Base-by-base conservation (phyloP, 2,329 filamentous ascomycete genomes). In the Colletotrichum sp. region DNA sequence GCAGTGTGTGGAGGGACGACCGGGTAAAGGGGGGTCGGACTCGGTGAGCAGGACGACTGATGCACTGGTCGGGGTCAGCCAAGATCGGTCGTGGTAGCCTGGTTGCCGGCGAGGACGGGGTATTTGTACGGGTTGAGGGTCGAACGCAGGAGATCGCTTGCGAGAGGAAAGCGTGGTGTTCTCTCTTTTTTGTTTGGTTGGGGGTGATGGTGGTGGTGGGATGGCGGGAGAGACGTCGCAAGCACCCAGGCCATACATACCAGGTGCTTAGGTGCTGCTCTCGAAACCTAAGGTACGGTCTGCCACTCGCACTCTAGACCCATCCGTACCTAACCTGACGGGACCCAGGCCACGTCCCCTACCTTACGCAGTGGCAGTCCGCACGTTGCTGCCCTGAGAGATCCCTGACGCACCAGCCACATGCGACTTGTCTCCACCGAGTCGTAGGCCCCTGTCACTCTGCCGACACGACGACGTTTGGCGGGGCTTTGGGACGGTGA, bases 321-420 rank as follows among this genome's bases (percentile, higher is more conserved):
- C 36, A 39, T 39, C 36, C 36, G 36, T 19, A 39, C 44, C 44
- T 52, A 52, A 52, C 44, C 44, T 52, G 44, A 25, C 44, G 44
- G 44, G 44, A 52, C 44, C n/a, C 44, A 52, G 44, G 44, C 44
- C 44, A 25, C 44, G 44, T 52, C 44, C 44, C 44, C 44, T 22
- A 60, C 44, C 61, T 36, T 39, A 25, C 30, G 61, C 61, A 22
- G 34, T 34, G 12, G 59, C 63, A 52, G 48, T 52, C 34, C 60
- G 66, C 52, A 71, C 61, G 39, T 57, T 68, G 64, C 70, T 68
- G 73, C 64, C 64, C 55, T 32, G 61, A 75, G 63, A 28, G 69
- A 75, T 72, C 69, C 73, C 73, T 75, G 69, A 72, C 28, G 70
- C 73, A 75, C 74, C 74, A 75, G 74, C 74, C 74, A 75, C 74